phyloP scores from a whole-genome alignment of 495 filamentous ascomycete genomes.

The Aspergillus panamensis region DNA sequence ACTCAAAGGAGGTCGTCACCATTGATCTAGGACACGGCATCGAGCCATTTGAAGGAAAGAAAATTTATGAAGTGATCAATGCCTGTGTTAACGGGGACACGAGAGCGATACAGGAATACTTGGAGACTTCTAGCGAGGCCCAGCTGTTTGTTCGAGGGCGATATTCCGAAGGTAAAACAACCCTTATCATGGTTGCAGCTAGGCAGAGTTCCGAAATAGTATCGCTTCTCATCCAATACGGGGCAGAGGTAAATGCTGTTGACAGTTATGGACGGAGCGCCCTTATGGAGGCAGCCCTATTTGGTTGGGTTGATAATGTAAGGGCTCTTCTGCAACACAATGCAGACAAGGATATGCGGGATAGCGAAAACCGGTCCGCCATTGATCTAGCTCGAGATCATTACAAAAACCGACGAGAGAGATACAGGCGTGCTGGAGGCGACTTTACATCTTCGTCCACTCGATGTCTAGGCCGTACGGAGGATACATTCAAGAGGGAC shows the following conservation, averaged over 20 bases:
- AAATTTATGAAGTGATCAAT: slow-evolving; percentile 5
- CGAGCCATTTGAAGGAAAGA: slow-evolving; percentile 11
- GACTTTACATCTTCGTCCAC: not conserved
- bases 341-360: slow-evolving; percentile 8
- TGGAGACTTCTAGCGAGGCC: slow-evolving; percentile 14
- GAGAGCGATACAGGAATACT: slow-evolving; percentile 4
- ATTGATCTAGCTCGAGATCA: slow-evolving; percentile 13
- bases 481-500: slow-evolving; percentile 14
- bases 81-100: slow-evolving; percentile 6
- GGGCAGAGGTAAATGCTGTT: slow-evolving; percentile 10
- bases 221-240: slow-evolving; percentile 10
- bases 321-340: slow-evolving; percentile 13
- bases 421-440: slow-evolving; percentile 13
- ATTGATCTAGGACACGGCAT: slow-evolving; percentile 8
- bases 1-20: slow-evolving; percentile 13
- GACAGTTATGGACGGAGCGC: slow-evolving; percentile 12
- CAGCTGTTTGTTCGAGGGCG: slow-evolving; percentile 11
- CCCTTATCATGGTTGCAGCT: slow-evolving; percentile 11
- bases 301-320: slow-evolving; percentile 9
- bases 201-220: slow-evolving; percentile 9
- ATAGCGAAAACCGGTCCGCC: slow-evolving; percentile 11
- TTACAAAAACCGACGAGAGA: slow-evolving; percentile 12
- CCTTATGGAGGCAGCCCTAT: slow-evolving; percentile 19
- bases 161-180: slow-evolving; percentile 9
- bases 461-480: slow-evolving; percentile 5